These are phyloP conservation scores for Linanthus parryae DNA, from an alignment of 148 eudicot species.

Conservation along the genomic window DNA sequence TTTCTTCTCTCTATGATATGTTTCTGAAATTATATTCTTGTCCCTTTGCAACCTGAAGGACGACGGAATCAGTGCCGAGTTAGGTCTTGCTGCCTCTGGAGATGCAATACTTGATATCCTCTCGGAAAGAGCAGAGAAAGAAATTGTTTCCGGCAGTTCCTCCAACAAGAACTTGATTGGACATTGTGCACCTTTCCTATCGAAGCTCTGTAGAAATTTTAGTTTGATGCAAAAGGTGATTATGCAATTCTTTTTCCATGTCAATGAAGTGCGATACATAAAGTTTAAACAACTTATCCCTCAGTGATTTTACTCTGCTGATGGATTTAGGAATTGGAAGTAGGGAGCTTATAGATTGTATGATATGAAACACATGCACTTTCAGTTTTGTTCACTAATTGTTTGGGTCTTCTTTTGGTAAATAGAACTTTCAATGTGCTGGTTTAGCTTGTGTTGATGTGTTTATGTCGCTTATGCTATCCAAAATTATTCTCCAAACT, in stretches of 20 bases:
- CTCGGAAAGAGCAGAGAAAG: constrained; percentile 81
- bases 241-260: constrained; percentile 6
- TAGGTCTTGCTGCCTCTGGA: constrained; percentile 93
- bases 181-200: constrained; percentile 70
- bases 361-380: too few species aligned
- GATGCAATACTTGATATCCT: constrained; percentile 85
- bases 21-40: constrained; percentile 1
- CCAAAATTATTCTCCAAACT: constrained; percentile 3
- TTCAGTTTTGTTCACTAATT: too few species aligned
- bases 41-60: constrained; percentile 41
- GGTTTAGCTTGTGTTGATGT: background rate
- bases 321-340: too few species aligned
- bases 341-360: too few species aligned
- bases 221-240: constrained; percentile 94
- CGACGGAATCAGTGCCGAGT: constrained; percentile 78
- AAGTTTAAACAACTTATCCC: too few species aligned
- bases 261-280: too few species aligned
- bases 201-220: constrained; percentile 84
- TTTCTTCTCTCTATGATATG: background rate
- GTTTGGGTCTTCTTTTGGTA: too few species aligned
- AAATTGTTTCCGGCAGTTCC: constrained; percentile 69
- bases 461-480: background rate
- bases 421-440: too few species aligned
- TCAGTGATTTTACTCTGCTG: too few species aligned
- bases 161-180: constrained; percentile 77